Conservation (phyloP, 2,329 filamentous ascomycete species). For the Alternaria ethzedia region DNA sequence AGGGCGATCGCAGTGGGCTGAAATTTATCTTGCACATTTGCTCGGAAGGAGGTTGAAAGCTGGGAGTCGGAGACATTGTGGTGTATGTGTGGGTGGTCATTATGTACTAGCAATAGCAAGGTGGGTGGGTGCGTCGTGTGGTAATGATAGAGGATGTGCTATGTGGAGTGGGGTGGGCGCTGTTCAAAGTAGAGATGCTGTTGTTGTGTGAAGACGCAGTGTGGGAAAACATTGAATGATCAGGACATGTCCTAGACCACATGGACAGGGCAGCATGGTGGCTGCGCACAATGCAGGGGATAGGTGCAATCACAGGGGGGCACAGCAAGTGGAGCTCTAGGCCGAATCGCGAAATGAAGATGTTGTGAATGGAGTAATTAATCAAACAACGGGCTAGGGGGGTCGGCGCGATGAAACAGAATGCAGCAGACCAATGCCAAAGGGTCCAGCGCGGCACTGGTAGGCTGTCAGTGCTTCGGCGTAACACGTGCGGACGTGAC, state of each 20-base stretch:
- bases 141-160: neutral
- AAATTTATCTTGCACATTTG: conserved; percentile 25
- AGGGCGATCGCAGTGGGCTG: conserved; percentile 25
- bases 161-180: neutral
- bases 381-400: conserved; percentile 9
- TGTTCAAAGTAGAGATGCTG: conserved; percentile 8
- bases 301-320: conserved; percentile 26
- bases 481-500: conserved; percentile 18
- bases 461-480: conserved; percentile 4
- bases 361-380: conserved; percentile 16
- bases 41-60: conserved; percentile 17
- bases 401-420: conserved; percentile 16
- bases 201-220: conserved; percentile 12
- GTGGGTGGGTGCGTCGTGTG: neutral
- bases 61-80: conserved; percentile 10
- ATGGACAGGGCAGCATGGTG: conserved; percentile 13
- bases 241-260: conserved; percentile 21
- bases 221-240: conserved; percentile 18
- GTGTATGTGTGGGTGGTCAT: conserved; percentile 27
- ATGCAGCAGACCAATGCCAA: conserved; percentile 3
- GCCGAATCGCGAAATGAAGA: conserved; percentile 20
- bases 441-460: conserved; percentile 1
- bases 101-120: conserved; percentile 6
- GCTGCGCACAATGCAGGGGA: conserved; percentile 25
- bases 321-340: conserved; percentile 11